phyloP scores from a whole-genome alignment of 306 rosid genomes.

The Adenanthera pavonina region DNA sequence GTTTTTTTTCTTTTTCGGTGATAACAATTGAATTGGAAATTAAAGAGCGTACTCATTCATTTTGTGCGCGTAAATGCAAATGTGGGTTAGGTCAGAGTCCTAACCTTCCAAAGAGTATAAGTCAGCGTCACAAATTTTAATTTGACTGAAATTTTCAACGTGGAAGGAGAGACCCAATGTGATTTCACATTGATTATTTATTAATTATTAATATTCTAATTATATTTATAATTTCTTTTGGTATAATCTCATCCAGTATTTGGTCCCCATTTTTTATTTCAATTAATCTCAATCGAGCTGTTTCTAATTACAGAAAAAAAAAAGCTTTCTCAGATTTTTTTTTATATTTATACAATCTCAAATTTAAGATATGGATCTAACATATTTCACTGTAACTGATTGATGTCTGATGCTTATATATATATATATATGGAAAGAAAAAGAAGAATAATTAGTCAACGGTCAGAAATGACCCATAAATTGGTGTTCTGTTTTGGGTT shows the following conservation, averaged over 20 bases:
- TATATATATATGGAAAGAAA: not conserved
- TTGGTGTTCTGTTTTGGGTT: constrained; percentile 25
- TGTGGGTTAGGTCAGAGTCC: constrained; percentile 31
- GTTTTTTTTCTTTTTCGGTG: not conserved
- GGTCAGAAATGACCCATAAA: constrained; percentile 41
- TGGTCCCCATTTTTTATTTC: no score
- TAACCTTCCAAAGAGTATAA: not conserved
- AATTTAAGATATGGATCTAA: no score
- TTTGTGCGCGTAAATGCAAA: not conserved
- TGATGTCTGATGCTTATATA: no score
- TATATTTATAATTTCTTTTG: not conserved
- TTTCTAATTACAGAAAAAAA: no score
- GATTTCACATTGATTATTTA: not conserved
- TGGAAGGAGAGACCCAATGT: not conserved
- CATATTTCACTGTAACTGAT: no score
- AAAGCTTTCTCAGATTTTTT: no score
- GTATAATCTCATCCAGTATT: no score
- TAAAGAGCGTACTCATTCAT: not conserved
- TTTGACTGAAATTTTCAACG: not conserved
- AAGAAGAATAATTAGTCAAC: constrained; percentile 25
- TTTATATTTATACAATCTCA: no score
- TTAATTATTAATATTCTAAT: not conserved
- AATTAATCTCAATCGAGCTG: no score
- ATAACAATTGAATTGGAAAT: not conserved
- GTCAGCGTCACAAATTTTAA: constrained; percentile 31